A percentile compares a stretch with the other conserved stretches of the same genome.
Conservation (phyloP, 2,329 filamentous ascomycete genomes). For the Colletotrichum tofieldiae region DNA sequence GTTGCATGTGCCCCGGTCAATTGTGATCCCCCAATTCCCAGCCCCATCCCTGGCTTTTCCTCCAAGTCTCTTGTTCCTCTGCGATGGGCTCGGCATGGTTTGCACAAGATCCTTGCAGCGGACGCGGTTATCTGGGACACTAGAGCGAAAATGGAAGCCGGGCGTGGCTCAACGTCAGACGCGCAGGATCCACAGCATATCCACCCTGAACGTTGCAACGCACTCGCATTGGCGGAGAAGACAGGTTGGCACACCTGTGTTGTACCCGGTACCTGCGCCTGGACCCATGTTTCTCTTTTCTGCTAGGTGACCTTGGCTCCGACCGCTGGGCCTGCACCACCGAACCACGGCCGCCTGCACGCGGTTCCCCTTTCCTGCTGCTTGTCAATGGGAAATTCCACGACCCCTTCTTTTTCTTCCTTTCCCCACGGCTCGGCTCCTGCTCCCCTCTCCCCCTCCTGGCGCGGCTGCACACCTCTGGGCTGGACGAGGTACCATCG, state of each 20-base stretch:
- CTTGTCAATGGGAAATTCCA: conserved; percentile 36
- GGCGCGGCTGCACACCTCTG: conserved; percentile 31
- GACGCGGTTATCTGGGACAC: conserved; percentile 40
- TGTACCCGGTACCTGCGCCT: conserved; percentile 34
- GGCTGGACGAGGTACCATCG: conserved; percentile 24
- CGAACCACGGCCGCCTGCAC: conserved; percentile 11
- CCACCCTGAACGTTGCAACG: conserved; percentile 21
- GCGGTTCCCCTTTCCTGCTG: conserved; percentile 32
- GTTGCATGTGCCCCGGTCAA: conserved; percentile 10
- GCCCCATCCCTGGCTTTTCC: neutral
- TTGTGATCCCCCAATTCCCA: conserved; percentile 1
- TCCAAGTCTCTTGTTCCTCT: conserved; percentile 14
- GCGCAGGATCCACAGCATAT: conserved; percentile 15
- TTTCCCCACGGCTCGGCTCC: conserved; percentile 43
- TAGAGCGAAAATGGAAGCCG: conserved; percentile 35
- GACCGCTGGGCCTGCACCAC: neutral
- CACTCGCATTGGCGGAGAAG: conserved; percentile 11
- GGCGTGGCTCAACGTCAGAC: conserved; percentile 40
- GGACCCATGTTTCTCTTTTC: conserved; percentile 36
- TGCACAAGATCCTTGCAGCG: conserved; percentile 36
- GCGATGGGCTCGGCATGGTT: conserved; percentile 5
- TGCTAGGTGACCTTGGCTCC: neutral
- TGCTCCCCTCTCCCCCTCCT: conserved; percentile 13
- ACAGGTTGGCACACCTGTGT: conserved; percentile 4
- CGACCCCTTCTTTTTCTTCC: conserved; percentile 42